Conservation (phyloP, 2,329 filamentous ascomycete species). For the Sporothrix variecibatus region DNA sequence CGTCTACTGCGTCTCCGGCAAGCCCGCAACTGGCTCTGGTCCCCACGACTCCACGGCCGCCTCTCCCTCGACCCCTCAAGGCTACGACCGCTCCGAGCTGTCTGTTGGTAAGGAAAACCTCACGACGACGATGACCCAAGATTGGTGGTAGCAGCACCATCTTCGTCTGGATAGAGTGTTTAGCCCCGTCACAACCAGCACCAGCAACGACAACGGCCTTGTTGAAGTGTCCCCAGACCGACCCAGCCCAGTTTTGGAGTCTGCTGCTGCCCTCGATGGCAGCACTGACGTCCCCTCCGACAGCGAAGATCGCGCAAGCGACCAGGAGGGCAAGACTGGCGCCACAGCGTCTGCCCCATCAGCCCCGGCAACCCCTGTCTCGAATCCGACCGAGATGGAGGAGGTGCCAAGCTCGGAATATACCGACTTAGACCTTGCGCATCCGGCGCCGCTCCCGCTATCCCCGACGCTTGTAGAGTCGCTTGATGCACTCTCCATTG, state of each 20-base stretch:
- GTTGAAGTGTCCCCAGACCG: not conserved
- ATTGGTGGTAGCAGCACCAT: constrained; percentile 16
- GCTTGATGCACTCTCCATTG: not conserved
- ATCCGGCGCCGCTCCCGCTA: not conserved
- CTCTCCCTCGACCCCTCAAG: not conserved
- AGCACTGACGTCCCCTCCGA: not conserved
- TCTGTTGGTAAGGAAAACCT: constrained; percentile 13
- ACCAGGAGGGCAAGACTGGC: constrained; percentile 8
- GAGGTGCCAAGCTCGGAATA: constrained; percentile 9
- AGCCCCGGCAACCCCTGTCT: not conserved
- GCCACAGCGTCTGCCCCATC: not conserved
- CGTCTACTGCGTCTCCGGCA: not conserved
- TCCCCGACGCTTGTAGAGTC: not conserved
- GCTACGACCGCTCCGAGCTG: not conserved
- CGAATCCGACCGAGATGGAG: not conserved
- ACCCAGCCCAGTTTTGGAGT: not conserved
- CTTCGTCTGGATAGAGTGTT: not conserved
- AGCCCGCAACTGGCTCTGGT: no score
- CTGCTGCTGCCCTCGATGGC: not conserved
- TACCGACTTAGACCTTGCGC: constrained; percentile 7
- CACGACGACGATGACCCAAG: not conserved
- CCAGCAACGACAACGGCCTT: not conserved
- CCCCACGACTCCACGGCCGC: not conserved
- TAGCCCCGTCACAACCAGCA: constrained; percentile 14
- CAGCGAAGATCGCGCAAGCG: constrained; percentile 12